Percentiles rank a stretch among this genome's conserved stretches.
Conservation (phyloP, 805 yeast species). For the Tetrapisispora nanseiensis region DNA sequence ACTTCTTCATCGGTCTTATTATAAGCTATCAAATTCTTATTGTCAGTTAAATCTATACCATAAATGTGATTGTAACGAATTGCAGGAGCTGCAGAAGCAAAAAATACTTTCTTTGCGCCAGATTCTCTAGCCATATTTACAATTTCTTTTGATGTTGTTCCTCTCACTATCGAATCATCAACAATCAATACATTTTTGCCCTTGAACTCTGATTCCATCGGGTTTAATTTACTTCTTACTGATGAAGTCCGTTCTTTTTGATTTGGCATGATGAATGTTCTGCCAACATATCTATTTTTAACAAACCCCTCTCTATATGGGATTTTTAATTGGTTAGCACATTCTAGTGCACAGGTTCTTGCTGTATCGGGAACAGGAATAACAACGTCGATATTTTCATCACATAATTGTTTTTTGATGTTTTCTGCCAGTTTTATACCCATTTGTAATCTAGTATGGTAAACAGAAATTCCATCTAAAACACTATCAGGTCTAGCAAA, state of each 20-base stretch:
- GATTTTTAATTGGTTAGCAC: conserved; percentile 68
- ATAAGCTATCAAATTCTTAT: conserved; percentile 86
- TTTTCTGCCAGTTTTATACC: conserved; percentile 79
- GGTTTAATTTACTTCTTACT: conserved; percentile 89
- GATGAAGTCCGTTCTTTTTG: conserved; percentile 89
- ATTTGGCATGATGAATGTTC: conserved; percentile 98
- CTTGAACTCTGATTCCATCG: conserved; percentile 87
- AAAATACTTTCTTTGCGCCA: conserved; percentile 89
- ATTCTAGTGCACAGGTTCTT: conserved; percentile 88
- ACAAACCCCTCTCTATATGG: conserved; percentile 97
- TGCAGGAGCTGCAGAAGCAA: conserved; percentile 98
- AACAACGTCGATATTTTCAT: conserved; percentile 74
- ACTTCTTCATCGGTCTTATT: conserved; percentile 66
- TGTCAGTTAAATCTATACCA: conserved; percentile 95
- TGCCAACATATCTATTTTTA: conserved; percentile 91
- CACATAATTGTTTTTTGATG: conserved; percentile 41
- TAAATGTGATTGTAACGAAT: conserved; percentile 91
- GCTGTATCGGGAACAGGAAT: conserved; percentile 98
- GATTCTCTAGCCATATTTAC: conserved; percentile 98
- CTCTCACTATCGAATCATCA: conserved; percentile 95
- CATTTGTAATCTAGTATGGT: conserved; percentile 87
- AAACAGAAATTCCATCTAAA: conserved; percentile 92
- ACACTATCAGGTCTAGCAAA: conserved; percentile 97
- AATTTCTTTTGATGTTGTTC: conserved; percentile 93
- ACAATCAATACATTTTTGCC: conserved; percentile 80